A percentile compares a stretch with the other conserved stretches of the same genome.
Conservation (phyloP, 148 eudicot species). For the Fagopyrum esculentum region DNA sequence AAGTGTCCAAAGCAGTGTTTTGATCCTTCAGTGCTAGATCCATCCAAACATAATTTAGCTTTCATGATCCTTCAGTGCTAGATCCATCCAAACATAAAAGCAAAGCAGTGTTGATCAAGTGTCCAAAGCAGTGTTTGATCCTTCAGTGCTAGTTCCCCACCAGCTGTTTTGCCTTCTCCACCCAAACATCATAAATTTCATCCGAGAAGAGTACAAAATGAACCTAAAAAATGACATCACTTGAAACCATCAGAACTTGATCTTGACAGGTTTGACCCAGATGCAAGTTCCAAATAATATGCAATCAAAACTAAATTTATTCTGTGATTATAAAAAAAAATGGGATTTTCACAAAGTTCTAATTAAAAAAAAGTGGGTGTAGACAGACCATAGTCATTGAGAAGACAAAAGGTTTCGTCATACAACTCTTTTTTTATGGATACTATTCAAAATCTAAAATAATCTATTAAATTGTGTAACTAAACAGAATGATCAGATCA, state of each 20-base stretch:
- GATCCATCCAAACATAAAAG: too few species aligned
- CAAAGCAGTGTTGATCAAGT: too few species aligned
- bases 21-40: background rate
- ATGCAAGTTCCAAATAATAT: background rate
- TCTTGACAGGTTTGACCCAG: background rate
- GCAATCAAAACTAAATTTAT: background rate
- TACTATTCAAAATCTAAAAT: too few species aligned
- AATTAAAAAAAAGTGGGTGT: background rate
- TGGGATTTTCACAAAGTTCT: background rate
- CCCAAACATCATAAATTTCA: conserved; percentile 67
- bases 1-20: background rate
- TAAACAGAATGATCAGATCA: background rate
- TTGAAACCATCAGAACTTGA: conserved; percentile 7
- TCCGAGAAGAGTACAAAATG: conserved; percentile 76
- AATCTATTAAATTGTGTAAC: too few species aligned
- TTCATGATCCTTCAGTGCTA: background rate
- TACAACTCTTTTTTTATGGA: background rate
- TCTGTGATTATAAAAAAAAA: background rate
- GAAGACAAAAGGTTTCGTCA: background rate
- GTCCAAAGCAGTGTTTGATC: too few species aligned
- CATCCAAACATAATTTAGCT: background rate
- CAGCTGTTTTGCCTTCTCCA: conserved; percentile 37
- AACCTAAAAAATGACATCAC: conserved; percentile 42
- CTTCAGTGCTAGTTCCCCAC: background rate
- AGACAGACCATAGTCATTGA: background rate